Percentiles rank a stretch among this genome's conserved stretches.
Conservation (phyloP, 805 yeast genomes). For the Candida broadrunensis region DNA sequence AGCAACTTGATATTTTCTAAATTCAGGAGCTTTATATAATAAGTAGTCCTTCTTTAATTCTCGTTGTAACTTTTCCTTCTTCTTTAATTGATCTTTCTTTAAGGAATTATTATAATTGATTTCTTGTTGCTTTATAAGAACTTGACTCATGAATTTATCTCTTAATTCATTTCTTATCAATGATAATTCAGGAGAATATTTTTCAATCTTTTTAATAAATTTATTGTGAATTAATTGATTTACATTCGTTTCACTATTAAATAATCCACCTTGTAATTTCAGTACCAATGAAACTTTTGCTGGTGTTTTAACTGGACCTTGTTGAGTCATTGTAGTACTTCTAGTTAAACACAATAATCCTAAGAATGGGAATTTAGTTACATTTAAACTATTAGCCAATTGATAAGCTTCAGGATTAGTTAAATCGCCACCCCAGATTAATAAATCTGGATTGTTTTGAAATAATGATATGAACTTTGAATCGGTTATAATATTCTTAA, state of each 20-base stretch:
- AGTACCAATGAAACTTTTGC: conserved; percentile 62
- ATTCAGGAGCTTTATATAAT: conserved; percentile 20
- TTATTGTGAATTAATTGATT: conserved; percentile 32
- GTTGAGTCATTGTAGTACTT: conserved; percentile 49
- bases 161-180: conserved; percentile 62
- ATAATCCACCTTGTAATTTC: conserved; percentile 60
- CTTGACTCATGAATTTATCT: conserved; percentile 54
- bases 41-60: conserved; percentile 37
- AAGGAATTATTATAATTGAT: conserved; percentile 71
- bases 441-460: conserved; percentile 38
- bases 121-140: conserved; percentile 70
- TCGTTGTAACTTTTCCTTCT: conserved; percentile 22
- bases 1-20: conserved; percentile 17
- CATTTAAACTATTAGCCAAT: conserved; percentile 70
- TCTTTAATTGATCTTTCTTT: conserved; percentile 59
- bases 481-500: conserved; percentile 52
- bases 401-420: conserved; percentile 81
- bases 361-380: conserved; percentile 75
- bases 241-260: conserved; percentile 30
- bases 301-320: conserved; percentile 49
- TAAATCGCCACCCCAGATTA: conserved; percentile 88
- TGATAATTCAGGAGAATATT: conserved; percentile 60
- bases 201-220: conserved; percentile 45
- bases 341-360: conserved; percentile 73
- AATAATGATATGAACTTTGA: conserved; percentile 44